phyloP scores from a whole-genome alignment of 2,329 filamentous ascomycete genomes.

The Parastagonospora nodorum region DNA sequence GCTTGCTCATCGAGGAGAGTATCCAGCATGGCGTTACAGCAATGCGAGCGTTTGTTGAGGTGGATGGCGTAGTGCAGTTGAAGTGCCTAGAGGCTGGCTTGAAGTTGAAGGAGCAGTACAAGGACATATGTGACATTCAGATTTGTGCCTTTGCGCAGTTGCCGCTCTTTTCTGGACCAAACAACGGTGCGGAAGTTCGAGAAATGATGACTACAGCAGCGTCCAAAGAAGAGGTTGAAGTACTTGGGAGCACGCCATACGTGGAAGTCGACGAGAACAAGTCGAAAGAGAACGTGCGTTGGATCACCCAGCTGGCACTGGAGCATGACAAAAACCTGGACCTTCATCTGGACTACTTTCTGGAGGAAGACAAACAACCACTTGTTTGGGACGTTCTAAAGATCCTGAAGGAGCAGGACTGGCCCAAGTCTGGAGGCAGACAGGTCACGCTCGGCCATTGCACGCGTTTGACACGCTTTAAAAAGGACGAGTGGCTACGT shows the following conservation, averaged over 20 bases:
- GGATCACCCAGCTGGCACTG: constrained; percentile 63
- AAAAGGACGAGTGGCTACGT: constrained; percentile 53
- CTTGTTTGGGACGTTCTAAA: constrained; percentile 62
- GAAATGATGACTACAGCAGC: constrained; percentile 55
- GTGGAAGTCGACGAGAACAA: constrained; percentile 61
- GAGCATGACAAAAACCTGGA: constrained; percentile 63
- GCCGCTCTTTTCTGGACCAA: constrained; percentile 63
- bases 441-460: constrained; percentile 66
- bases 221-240: constrained; percentile 56
- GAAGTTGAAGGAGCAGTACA: constrained; percentile 61
- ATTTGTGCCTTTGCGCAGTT: constrained; percentile 75
- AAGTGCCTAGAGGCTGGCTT: constrained; percentile 64
- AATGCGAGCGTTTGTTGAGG: constrained; percentile 73
- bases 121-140: constrained; percentile 63
- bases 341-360: constrained; percentile 74
- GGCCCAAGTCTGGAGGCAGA: constrained; percentile 49
- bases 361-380: constrained; percentile 57
- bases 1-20: constrained; percentile 69
- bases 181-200: constrained; percentile 58
- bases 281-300: constrained; percentile 64
- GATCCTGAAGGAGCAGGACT: constrained; percentile 55
- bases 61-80: constrained; percentile 65
- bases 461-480: constrained; percentile 66
- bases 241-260: constrained; percentile 71
- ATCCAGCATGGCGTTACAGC: constrained; percentile 68